These are phyloP conservation scores for Cladophialophora bantiana DNA, from an alignment of 2,329 filamentous ascomycete species.

Conservation along the genomic window DNA sequence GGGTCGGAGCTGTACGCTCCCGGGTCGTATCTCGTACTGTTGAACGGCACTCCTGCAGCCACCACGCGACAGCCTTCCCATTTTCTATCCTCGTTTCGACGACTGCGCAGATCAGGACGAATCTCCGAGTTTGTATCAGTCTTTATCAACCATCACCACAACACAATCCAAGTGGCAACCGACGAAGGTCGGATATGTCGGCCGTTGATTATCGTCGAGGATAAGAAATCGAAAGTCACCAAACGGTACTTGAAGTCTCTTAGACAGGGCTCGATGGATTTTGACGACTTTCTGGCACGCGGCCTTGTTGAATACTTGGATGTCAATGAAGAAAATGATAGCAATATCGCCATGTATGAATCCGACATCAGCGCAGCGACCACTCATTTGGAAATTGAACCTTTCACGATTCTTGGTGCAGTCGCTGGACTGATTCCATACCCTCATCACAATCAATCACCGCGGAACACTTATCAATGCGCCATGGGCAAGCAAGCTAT, in stretches of 20 bases:
- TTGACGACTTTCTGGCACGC: conserved; percentile 90
- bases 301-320: conserved; percentile 96
- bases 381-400: conserved; percentile 96
- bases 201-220: conserved; percentile 93
- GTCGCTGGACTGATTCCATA: conserved; percentile 97
- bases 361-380: conserved; percentile 80
- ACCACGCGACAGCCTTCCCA: conserved; percentile 84
- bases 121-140: conserved; percentile 97
- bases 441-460: conserved; percentile 98
- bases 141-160: conserved; percentile 91
- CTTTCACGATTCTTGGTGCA: conserved; percentile 93
- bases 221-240: conserved; percentile 80
- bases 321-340: conserved; percentile 96
- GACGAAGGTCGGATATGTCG: conserved; percentile 97
- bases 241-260: conserved; percentile 79
- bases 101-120: conserved; percentile 84
- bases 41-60: conserved; percentile 94
- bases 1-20: conserved; percentile 86
- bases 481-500: conserved; percentile 99
- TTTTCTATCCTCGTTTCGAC: conserved; percentile 84
- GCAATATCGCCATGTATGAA: conserved; percentile 89
- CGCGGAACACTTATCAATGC: conserved; percentile 97
- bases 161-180: conserved; percentile 91
- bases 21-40: conserved; percentile 86
- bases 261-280: conserved; percentile 82